Evolutionary conservation across 2,329 filamentous ascomycete species (phyloP).

Genomic region (Aspergillus flavus): DNA sequence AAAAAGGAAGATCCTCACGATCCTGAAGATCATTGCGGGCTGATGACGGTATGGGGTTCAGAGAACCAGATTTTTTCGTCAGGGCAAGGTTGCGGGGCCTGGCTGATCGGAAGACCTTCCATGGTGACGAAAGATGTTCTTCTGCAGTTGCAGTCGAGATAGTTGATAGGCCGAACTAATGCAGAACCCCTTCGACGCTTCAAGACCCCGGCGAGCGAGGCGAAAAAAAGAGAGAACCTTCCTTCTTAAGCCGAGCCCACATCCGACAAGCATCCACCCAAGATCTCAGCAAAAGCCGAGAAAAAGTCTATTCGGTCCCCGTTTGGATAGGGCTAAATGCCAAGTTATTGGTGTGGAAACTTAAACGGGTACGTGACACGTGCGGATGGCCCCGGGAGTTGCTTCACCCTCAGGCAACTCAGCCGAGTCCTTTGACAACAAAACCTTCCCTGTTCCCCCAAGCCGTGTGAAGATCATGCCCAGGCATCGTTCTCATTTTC

Average conservation of each 20-base stretch:
- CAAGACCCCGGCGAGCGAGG: neutral
- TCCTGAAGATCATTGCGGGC: constrained; percentile 9
- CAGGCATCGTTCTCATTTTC: neutral
- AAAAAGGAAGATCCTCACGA: constrained; percentile 1
- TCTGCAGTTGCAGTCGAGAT: neutral
- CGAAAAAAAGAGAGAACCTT: neutral
- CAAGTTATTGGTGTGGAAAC: constrained; percentile 2
- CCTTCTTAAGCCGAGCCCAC: neutral
- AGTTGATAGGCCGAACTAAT: neutral
- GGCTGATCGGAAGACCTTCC: constrained; percentile 11
- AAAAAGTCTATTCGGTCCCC: neutral
- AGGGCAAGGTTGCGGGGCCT: neutral
- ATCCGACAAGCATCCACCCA: neutral
- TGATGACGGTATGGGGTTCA: constrained; percentile 4
- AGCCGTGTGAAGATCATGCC: neutral
- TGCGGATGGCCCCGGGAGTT: neutral
- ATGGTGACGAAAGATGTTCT: neutral
- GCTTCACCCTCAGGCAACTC: constrained; percentile 11
- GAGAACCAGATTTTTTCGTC: neutral
- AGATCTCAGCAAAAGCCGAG: constrained; percentile 2
- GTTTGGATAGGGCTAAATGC: constrained; percentile 1
- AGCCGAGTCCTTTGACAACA: constrained; percentile 8
- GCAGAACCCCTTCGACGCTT: neutral
- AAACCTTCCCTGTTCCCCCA: neutral
- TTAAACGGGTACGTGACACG: neutral